Percentiles rank a stretch among this genome's conserved stretches.
These are phyloP conservation scores for Rickenella mellea DNA, from an alignment of 768 basidiomycete genomes.

Conservation along the genomic window DNA sequence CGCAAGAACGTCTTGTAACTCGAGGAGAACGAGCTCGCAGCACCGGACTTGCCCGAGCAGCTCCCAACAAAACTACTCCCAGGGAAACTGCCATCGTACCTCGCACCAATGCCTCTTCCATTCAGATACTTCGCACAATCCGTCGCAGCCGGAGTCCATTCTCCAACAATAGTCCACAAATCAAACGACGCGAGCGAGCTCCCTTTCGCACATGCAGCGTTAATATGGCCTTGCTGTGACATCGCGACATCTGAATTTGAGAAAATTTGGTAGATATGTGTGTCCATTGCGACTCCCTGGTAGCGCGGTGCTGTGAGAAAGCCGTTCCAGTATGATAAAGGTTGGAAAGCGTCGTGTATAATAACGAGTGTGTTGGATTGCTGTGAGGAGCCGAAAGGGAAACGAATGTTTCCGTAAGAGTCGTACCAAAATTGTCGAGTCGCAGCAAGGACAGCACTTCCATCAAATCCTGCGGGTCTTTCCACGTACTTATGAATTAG, in stretches of 20 bases:
- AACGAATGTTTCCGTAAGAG: slow-evolving; percentile 31
- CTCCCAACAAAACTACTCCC: slow-evolving; percentile 65
- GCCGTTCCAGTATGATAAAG: slow-evolving; percentile 58
- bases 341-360: slow-evolving; percentile 75
- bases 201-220: slow-evolving; percentile 41
- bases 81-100: slow-evolving; percentile 50
- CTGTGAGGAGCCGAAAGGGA: slow-evolving; percentile 32
- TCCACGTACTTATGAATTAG: too few relatives aligned
- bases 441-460: slow-evolving; percentile 37
- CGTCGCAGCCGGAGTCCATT: slow-evolving; percentile 74
- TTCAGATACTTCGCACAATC: slow-evolving; percentile 81
- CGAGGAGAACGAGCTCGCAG: slow-evolving; percentile 62
- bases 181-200: slow-evolving; percentile 40
- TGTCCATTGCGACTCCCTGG: slow-evolving; percentile 69
- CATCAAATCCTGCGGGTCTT: slow-evolving; percentile 69
- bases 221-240: slow-evolving; percentile 47
- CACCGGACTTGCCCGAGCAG: slow-evolving; percentile 66
- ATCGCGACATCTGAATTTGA: slow-evolving; percentile 39
- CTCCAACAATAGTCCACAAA: slow-evolving; percentile 80
- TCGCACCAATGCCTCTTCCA: slow-evolving; percentile 60
- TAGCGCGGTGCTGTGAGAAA: slow-evolving; percentile 45
- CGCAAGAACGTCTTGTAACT: slow-evolving; percentile 76
- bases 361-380: slow-evolving; percentile 52
- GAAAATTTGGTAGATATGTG: slow-evolving; percentile 75
- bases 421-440: slow-evolving; percentile 60